Evolutionary conservation across 768 basidiomycete genomes (phyloP).

Genomic region (Coprinopsis cinerea): DNA sequence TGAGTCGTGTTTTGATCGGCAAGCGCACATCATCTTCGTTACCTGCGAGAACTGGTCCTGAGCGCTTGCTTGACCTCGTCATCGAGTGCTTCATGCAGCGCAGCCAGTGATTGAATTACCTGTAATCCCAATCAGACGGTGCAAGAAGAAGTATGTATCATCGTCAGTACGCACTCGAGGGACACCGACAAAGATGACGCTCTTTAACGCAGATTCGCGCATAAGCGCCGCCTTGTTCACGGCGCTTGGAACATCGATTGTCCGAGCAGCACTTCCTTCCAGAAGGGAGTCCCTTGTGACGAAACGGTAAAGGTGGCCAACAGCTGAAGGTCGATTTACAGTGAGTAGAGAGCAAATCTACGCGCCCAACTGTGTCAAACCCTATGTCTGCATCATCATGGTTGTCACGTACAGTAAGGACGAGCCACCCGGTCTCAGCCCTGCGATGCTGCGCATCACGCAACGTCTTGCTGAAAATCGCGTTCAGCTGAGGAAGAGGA

Average conservation of each 20-base stretch:
- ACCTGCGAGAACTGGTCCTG: slow-evolving; percentile 65
- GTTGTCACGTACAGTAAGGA: slow-evolving; percentile 52
- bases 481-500: slow-evolving; percentile 43
- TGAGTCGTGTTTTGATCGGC: slow-evolving; percentile 8
- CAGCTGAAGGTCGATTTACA: slow-evolving; percentile 70
- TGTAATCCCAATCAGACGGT: slow-evolving; percentile 30
- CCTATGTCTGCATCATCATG: slow-evolving; percentile 9
- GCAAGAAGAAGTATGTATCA: slow-evolving; percentile 12
- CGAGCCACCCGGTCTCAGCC: slow-evolving; percentile 77
- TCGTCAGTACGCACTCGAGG: slow-evolving; percentile 53
- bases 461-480: slow-evolving; percentile 55
- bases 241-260: slow-evolving; percentile 45
- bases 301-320: slow-evolving; percentile 80
- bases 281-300: slow-evolving; percentile 44
- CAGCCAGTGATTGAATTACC: slow-evolving; percentile 80
- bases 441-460: slow-evolving; percentile 57
- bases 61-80: slow-evolving; percentile 73
- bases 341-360: slow-evolving; percentile 83
- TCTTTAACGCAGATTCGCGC: slow-evolving; percentile 86
- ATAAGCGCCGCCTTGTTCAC: slow-evolving; percentile 76
- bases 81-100: slow-evolving; percentile 70
- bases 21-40: slow-evolving; percentile 15
- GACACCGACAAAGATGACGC: slow-evolving; percentile 83
- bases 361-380: slow-evolving; percentile 14
- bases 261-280: slow-evolving; percentile 28